A percentile compares a stretch with the other conserved stretches of the same genome.
Evolutionary conservation across 768 basidiomycete species (phyloP).

Genomic region (Tulasnella sp.): DNA sequence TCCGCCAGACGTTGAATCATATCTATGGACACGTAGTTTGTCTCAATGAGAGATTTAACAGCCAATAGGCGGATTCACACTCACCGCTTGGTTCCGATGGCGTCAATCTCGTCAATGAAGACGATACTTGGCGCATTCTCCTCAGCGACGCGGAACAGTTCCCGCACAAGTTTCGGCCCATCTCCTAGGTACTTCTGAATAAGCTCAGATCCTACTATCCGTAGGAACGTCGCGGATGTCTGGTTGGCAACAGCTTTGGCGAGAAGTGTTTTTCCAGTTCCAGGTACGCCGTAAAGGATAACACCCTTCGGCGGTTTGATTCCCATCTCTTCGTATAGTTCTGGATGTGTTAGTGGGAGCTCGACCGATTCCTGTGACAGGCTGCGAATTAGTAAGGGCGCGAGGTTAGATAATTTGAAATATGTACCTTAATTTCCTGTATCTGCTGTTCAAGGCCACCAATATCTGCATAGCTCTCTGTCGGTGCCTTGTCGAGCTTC

Average conservation of each 20-base stretch:
- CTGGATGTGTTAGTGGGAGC: constrained; percentile 92
- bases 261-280: constrained; percentile 94
- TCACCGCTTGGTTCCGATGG: constrained; percentile 93
- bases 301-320: constrained; percentile 99
- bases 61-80: no score
- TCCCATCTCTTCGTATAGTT: constrained; percentile 99
- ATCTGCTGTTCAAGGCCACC: constrained; percentile 96
- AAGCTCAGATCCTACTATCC: constrained; percentile 93
- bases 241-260: constrained; percentile 98
- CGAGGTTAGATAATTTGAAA: neutral
- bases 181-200: constrained; percentile 99
- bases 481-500: constrained; percentile 98
- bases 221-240: constrained; percentile 95
- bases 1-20: constrained; percentile 96
- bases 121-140: constrained; percentile 98
- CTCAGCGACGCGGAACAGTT: constrained; percentile 93
- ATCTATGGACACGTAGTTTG: constrained; percentile 38
- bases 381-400: neutral
- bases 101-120: constrained; percentile 99
- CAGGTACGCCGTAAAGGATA: constrained; percentile 96
- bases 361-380: constrained; percentile 89
- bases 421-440: constrained; percentile 88
- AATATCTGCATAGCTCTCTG: constrained; percentile 96
- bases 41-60: no score
- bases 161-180: constrained; percentile 94